These are phyloP conservation scores for Ceratocystis huliohia DNA, from an alignment of 2,329 filamentous ascomycete genomes.

Conservation along the genomic window DNA sequence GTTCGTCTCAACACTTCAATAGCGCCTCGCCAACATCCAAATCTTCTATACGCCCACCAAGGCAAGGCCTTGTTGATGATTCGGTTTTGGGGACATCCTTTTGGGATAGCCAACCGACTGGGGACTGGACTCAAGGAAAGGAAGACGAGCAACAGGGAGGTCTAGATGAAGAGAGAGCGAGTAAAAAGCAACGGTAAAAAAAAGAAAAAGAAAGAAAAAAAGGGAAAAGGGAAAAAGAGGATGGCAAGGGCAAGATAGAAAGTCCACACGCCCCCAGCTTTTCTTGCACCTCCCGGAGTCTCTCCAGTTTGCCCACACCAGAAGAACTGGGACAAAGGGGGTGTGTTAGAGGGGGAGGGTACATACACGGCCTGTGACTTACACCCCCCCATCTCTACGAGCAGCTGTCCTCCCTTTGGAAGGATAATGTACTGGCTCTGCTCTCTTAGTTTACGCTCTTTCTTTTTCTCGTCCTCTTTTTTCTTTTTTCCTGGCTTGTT, in stretches of 20 bases:
- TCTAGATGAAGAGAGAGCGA: neutral
- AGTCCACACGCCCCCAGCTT: neutral
- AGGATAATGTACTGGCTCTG: neutral
- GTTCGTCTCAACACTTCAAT: neutral
- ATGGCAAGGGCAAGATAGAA: neutral
- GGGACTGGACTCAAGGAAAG: neutral
- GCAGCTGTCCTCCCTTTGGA: neutral
- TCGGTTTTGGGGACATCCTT: neutral
- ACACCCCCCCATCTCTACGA: neutral
- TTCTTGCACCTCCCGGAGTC: conserved; percentile 6
- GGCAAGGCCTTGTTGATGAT: neutral
- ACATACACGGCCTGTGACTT: neutral
- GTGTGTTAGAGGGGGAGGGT: neutral
- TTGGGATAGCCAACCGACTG: neutral
- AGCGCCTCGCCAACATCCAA: neutral
- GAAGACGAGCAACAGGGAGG: neutral
- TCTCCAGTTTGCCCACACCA: neutral
- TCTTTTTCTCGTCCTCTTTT: neutral
- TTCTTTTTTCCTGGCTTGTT: neutral
- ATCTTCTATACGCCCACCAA: neutral
- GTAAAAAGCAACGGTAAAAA: neutral
- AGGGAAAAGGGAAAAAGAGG: neutral
- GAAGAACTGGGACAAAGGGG: neutral
- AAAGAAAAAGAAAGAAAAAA: neutral
- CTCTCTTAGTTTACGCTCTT: neutral